Conservation (phyloP, 2,329 filamentous ascomycete species). For the Lachnellula hyalina region DNA sequence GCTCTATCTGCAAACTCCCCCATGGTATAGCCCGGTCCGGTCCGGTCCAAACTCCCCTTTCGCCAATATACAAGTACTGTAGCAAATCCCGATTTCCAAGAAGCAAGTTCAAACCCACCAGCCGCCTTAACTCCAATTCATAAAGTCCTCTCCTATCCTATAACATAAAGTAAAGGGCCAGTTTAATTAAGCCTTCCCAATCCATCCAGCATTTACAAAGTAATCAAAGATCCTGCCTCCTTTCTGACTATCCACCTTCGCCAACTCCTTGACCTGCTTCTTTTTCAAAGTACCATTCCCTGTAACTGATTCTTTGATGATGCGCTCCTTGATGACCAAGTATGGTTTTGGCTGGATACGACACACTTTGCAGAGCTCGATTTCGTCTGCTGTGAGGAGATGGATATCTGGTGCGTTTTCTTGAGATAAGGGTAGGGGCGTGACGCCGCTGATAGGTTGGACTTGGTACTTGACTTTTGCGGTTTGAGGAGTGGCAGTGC, state of each 20-base stretch:
- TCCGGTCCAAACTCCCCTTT: too few relatives aligned
- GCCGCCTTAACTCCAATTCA: not conserved
- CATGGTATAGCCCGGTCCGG: too few relatives aligned
- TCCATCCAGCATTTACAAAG: constrained; percentile 88
- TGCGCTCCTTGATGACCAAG: constrained; percentile 84
- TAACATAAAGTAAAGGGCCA: not conserved
- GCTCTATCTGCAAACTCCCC: too few relatives aligned
- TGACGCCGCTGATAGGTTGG: constrained; percentile 41
- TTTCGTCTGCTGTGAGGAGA: constrained; percentile 76
- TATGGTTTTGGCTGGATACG: constrained; percentile 92
- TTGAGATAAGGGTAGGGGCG: constrained; percentile 40
- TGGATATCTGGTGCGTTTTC: constrained; percentile 73
- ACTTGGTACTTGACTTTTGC: constrained; percentile 48
- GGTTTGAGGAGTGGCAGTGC: constrained; percentile 31
- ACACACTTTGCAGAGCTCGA: constrained; percentile 77
- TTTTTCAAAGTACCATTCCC: constrained; percentile 85
- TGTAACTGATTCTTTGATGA: constrained; percentile 88
- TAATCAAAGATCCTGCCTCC: constrained; percentile 88
- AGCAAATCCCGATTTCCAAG: not conserved
- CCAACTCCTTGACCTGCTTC: constrained; percentile 86
- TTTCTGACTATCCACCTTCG: constrained; percentile 77
- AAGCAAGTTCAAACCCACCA: not conserved
- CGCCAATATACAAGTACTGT: too few relatives aligned
- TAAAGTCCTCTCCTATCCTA: not conserved
- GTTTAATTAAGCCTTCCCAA: constrained; percentile 68